phyloP scores from a whole-genome alignment of 202 grass and related monocot species.

The Zizania palustris region DNA sequence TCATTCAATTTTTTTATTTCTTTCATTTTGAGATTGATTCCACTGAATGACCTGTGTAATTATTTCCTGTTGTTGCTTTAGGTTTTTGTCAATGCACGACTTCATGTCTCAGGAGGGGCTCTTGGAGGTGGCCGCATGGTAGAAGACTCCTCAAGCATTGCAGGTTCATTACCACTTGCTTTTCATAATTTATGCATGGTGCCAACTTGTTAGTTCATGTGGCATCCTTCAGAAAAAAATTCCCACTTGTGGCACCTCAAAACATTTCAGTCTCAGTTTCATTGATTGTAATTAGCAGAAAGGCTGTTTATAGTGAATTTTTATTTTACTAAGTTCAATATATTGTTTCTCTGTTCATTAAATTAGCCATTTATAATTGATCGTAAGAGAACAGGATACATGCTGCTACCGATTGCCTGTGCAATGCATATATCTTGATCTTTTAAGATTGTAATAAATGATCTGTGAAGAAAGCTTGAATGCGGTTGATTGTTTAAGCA shows the following conservation, averaged over 20 bases:
- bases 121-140: conserved; percentile 99
- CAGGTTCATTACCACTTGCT: conserved; percentile 55
- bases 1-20: conserved; percentile 23
- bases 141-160: conserved; percentile 92
- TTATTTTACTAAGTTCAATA: conserved; percentile 17
- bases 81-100: conserved; percentile 98
- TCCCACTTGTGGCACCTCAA: background rate
- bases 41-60: conserved; percentile 32
- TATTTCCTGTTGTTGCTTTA: conserved; percentile 41
- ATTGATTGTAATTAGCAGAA: conserved; percentile 22
- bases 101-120: conserved; percentile 99
- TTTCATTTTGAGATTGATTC: conserved; percentile 22
- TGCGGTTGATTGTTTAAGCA: conserved; percentile 16
- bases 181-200: conserved; percentile 20
- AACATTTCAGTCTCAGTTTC: conserved; percentile 9
- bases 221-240: conserved; percentile 1
- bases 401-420: conserved; percentile 24
- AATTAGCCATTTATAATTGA: conserved; percentile 10
- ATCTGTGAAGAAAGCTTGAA: conserved; percentile 17
- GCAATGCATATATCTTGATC: background rate
- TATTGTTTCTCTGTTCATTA: conserved; percentile 9
- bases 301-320: conserved; percentile 23
- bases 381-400: conserved; percentile 6
- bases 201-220: background rate
- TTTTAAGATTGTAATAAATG: conserved; percentile 19